Evolutionary conservation across 768 basidiomycete genomes (phyloP), one percentile per base, ranked within the genome.

Genomic region (Tricholoma sp.): DNA sequence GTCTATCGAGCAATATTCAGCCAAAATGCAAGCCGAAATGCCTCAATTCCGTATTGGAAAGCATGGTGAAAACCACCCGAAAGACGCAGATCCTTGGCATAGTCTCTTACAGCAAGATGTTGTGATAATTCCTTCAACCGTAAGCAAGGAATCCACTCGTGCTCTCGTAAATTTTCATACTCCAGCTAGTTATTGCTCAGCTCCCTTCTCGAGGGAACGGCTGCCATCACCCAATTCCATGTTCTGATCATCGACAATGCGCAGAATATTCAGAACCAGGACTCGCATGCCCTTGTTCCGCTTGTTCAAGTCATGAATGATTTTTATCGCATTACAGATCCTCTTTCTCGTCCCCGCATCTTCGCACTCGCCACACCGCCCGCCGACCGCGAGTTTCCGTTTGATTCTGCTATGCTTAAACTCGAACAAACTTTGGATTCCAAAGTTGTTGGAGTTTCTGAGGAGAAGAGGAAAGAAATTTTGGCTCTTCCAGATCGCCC

Each of bases 271-370:
- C 64, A 69, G 58, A 70, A 74, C 52, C 67, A 72, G 32, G 69
- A 74, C 50, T 71, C 71, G 8, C 72, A 77, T 49, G 45, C 63
- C 10, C 64, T 64, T 33, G 65, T 71, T 57, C 71, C 75, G 9
- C 68, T 80, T 47, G 65, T 74, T 28, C 74, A 74, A 57, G 59
- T 81, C 45, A 76, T 81, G 73, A 67, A 69, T 36, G 72, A 79
- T 55, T 78, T 77, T 59, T 80, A 78, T 65, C 70, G 67, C 50
- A 57, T 68, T 33, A 67, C 74, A 8, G 69, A 72, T 55, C 57
- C 65, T 24, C 57, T 68, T 44, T 65, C 63, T 11, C 72, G 71
- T 31, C 81, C 82, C 17, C 75, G 74, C 32, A 64, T 83, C 29
- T 70, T 83, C 57, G 76, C 74, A 10, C 57, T 80, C 45, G 69